Base-by-base conservation (phyloP, 331 rosid species). In the Telfairia occidentalis region DNA sequence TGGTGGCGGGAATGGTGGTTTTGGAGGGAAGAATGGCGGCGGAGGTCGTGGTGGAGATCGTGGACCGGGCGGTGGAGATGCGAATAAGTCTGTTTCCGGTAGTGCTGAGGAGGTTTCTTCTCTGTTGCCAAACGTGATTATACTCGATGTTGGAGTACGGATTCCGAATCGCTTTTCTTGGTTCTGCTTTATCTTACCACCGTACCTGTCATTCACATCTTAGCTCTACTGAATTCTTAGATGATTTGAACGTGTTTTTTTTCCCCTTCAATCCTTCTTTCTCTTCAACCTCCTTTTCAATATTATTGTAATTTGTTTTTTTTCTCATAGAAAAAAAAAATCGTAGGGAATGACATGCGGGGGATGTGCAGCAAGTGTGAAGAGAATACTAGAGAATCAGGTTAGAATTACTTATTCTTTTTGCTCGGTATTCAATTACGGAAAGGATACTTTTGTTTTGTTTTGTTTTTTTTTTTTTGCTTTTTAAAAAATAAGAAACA, bases 291-390 rank as follows among this genome's bases (percentile, higher is more conserved):
- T 50, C 9, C 54, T 66, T 69, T 23, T 13, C 55, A 59, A 58
- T 32, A 53, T 24, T 50, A 73, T 65, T 54, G 61, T 24, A 43
- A 71, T 63, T 38, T 61, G 13, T 77, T 50, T 52, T 53, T 53
- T 59, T 15, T 58, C 76, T n/a, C 54, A 69, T 69, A 43, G 38
- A 43, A 69, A 26, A 69, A 50, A n/a, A 28, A 43, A 42, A 24
- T 52, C 29, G 71, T 49, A 89, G 96, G 98, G 97, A 69, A 93
- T 93, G 98, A 82, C 92, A 59, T 93, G 98, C 52, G 98, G 96
- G 10, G 98, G 98, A 26, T 93, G 98, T 76, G 97, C 97, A 13
- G 87, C 86, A 24, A 93, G 89, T 81, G 98, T 93, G 83, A 93
- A 88, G 83, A 90, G 87, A 71, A 83, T 89, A 59, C 77, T 93